A percentile compares a stretch with the other conserved stretches of the same genome.
These are phyloP conservation scores for Sordaria brevicollis DNA, from an alignment of 495 filamentous ascomycete genomes.

Conservation along the genomic window DNA sequence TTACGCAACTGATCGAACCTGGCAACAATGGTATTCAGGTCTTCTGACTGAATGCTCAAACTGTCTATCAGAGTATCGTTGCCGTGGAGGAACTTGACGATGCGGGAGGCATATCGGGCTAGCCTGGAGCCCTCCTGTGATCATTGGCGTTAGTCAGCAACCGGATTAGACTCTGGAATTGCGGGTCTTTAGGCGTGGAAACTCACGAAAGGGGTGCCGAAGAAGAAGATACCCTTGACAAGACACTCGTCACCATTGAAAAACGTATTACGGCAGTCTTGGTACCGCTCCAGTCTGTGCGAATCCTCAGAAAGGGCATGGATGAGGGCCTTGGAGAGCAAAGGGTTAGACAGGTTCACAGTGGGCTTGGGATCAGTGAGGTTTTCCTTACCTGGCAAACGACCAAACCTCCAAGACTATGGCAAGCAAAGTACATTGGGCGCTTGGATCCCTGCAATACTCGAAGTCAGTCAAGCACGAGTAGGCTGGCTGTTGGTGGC, in stretches of 20 bases:
- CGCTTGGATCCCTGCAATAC: conserved; percentile 1
- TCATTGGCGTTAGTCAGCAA: not conserved
- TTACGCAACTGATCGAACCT: conserved; percentile 8
- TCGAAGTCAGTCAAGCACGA: not conserved
- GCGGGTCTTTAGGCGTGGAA: not conserved
- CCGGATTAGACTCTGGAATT: not conserved
- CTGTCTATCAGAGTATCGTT: conserved; percentile 6
- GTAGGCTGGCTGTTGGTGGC: no score
- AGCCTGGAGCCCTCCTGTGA: conserved; percentile 4
- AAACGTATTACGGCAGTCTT: not conserved
- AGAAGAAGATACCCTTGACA: conserved; percentile 11
- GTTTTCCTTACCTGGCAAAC: conserved; percentile 4
- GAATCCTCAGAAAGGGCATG: not conserved
- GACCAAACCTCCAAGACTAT: conserved; percentile 8
- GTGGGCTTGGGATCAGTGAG: not conserved
- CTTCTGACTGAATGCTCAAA: not conserved
- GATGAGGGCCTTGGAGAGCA: conserved; percentile 2
- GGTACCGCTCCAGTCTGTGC: not conserved
- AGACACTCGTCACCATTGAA: conserved; percentile 5
- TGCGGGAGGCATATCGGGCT: not conserved
- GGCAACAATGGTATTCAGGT: conserved; percentile 2
- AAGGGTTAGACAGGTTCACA: not conserved
- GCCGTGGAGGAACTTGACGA: conserved; percentile 5
- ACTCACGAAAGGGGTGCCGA: conserved; percentile 9
- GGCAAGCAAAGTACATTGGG: conserved; percentile 11